phyloP scores from a whole-genome alignment of 495 filamentous ascomycete genomes.

The Aspergillus campestris region DNA sequence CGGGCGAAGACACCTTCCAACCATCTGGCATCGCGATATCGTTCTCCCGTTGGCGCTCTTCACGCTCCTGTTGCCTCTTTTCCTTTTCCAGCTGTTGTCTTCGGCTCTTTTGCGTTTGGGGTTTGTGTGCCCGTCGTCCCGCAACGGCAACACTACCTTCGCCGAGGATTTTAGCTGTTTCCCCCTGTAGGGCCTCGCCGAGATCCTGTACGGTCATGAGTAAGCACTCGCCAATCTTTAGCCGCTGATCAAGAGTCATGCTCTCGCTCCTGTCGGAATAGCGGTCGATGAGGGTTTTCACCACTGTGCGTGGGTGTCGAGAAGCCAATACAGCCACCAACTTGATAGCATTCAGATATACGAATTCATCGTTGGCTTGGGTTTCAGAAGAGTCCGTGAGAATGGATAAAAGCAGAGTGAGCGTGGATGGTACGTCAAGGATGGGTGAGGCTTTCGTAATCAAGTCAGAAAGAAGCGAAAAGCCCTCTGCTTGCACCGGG shows the following conservation, averaged over 20 bases:
- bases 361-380: conserved; percentile 54
- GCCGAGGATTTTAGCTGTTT: conserved; percentile 45
- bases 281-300: conserved; percentile 56
- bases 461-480: conserved; percentile 59
- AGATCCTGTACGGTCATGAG: conserved; percentile 60
- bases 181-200: conserved; percentile 51
- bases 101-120: conserved; percentile 45
- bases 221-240: conserved; percentile 67
- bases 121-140: conserved; percentile 50
- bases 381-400: conserved; percentile 45
- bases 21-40: conserved; percentile 20
- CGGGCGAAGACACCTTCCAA: conserved; percentile 24
- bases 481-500: conserved; percentile 70
- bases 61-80: conserved; percentile 32
- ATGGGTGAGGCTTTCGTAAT: conserved; percentile 54
- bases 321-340: conserved; percentile 57
- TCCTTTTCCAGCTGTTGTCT: conserved; percentile 41
- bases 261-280: conserved; percentile 59
- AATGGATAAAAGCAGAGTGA: conserved; percentile 57
- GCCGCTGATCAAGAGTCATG: conserved; percentile 52
- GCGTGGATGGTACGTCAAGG: conserved; percentile 60
- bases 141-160: conserved; percentile 60
- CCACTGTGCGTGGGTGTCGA: conserved; percentile 56
- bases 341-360: conserved; percentile 64
- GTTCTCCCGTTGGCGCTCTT: conserved; percentile 28